These are phyloP conservation scores for Ophiostoma quercus DNA, from an alignment of 2,329 filamentous ascomycete genomes.

Conservation along the genomic window DNA sequence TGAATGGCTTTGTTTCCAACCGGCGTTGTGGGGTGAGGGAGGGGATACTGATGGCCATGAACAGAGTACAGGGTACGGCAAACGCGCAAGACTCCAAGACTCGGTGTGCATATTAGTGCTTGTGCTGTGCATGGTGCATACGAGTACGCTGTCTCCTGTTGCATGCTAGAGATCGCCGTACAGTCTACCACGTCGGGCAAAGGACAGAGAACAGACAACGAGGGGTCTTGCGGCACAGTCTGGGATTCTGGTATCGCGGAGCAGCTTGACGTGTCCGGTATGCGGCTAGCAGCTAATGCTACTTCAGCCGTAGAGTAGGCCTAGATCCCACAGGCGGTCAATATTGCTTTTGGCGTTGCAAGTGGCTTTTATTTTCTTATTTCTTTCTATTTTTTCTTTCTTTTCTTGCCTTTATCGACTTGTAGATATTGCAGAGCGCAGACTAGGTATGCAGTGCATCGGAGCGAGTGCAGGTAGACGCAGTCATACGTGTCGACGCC, in stretches of 20 bases:
- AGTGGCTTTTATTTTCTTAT: too few species aligned
- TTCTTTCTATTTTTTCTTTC: too few species aligned
- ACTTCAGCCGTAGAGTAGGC: neutral
- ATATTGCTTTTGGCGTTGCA: neutral
- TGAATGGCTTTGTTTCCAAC: neutral
- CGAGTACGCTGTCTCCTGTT: neutral
- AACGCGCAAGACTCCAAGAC: neutral
- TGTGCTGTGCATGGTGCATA: too few species aligned
- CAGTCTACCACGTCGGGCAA: neutral
- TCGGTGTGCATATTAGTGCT: neutral
- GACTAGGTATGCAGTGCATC: neutral
- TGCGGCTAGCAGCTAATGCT: neutral
- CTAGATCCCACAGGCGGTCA: neutral
- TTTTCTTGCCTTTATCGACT: too few species aligned
- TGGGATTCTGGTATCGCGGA: neutral
- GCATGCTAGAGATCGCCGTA: neutral
- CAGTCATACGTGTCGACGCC: too few species aligned
- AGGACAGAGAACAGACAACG: neutral
- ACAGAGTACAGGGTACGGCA: too few species aligned
- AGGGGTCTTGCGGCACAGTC: neutral
- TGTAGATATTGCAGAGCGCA: too few species aligned
- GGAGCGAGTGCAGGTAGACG: neutral
- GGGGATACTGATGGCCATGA: too few species aligned
- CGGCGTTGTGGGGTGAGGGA: neutral
- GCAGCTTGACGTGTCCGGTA: neutral